A percentile compares a stretch with the other conserved stretches of the same genome.
Evolutionary conservation across 2,329 filamentous ascomycete species (phyloP).

Genomic region (Beauveria varroae): DNA sequence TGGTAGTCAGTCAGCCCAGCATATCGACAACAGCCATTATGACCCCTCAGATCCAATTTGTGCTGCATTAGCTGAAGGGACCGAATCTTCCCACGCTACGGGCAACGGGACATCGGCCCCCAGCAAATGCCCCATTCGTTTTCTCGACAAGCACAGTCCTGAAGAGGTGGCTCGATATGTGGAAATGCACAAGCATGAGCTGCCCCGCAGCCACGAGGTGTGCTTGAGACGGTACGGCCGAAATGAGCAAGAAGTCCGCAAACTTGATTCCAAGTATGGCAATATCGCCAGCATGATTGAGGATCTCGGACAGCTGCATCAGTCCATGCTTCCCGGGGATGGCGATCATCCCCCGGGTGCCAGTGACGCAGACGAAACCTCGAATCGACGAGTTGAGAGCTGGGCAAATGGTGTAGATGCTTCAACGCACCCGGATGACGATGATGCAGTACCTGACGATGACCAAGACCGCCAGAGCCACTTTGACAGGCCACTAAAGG

Average conservation of each 20-base stretch:
- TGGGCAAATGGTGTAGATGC: constrained; percentile 76
- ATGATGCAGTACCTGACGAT: constrained; percentile 28
- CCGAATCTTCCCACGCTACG: constrained; percentile 34
- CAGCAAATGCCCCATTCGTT: constrained; percentile 83
- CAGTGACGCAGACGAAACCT: constrained; percentile 41
- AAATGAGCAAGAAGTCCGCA: constrained; percentile 75
- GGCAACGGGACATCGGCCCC: constrained; percentile 41
- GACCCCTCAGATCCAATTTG: constrained; percentile 54
- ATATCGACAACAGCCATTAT: constrained; percentile 30
- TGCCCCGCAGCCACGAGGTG: constrained; percentile 87
- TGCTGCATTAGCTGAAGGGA: constrained; percentile 56
- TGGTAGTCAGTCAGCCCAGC: constrained; percentile 17
- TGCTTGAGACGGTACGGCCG: constrained; percentile 86
- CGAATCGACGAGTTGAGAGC: constrained; percentile 68
- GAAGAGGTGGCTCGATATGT: constrained; percentile 92
- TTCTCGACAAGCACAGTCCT: constrained; percentile 83
- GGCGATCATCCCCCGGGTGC: constrained; percentile 30
- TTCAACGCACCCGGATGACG: constrained; percentile 28
- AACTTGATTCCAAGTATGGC: constrained; percentile 90
- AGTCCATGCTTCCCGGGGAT: constrained; percentile 69
- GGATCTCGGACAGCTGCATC: constrained; percentile 78
- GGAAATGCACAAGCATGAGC: constrained; percentile 89
- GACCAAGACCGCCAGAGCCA: constrained; percentile 56
- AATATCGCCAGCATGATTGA: constrained; percentile 92
- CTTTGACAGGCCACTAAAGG: constrained; percentile 80